Percentiles rank a stretch among this genome's conserved stretches.
Evolutionary conservation across 768 basidiomycete genomes (phyloP).

Genomic region (Boletus reticulatus): DNA sequence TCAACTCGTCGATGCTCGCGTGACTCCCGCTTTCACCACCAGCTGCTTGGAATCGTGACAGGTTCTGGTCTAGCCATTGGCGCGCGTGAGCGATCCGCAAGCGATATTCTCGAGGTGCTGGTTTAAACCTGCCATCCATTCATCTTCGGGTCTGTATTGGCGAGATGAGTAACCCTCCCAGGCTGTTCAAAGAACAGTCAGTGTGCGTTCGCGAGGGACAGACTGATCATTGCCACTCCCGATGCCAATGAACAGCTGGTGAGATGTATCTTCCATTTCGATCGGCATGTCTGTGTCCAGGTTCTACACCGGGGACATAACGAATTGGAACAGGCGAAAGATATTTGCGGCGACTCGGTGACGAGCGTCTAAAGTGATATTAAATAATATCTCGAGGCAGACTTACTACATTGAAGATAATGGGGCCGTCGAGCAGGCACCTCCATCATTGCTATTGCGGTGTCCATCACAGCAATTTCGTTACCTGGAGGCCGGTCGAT

Average conservation of each 20-base stretch:
- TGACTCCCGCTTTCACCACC: constrained; percentile 18
- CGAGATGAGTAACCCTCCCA: constrained; percentile 21
- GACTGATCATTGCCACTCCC: constrained; percentile 16
- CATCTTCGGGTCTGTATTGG: constrained; percentile 20
- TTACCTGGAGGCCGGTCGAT: no score
- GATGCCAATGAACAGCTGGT: constrained; percentile 36
- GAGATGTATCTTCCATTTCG: constrained; percentile 35
- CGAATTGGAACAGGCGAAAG: no score
- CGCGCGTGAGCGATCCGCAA: constrained; percentile 46
- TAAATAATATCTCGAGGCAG: no score
- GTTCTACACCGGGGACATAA: constrained; percentile 38
- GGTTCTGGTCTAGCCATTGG: constrained; percentile 51
- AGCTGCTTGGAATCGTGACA: constrained; percentile 41
- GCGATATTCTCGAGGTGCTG: constrained; percentile 37
- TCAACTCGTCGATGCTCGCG: constrained; percentile 44
- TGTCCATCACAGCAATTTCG: no score
- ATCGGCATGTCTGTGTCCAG: constrained; percentile 48
- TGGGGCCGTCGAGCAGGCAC: no score
- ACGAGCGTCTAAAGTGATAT: no score
- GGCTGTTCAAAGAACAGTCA: constrained; percentile 11
- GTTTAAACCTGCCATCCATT: constrained; percentile 41
- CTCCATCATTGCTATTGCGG: no score
- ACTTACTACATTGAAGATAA: no score
- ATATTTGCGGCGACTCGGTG: no score
- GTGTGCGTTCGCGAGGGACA: constrained; percentile 11